These are phyloP conservation scores for Heteromeles arbutifolia DNA, from an alignment of 306 rosid genomes.

Conservation along the genomic window DNA sequence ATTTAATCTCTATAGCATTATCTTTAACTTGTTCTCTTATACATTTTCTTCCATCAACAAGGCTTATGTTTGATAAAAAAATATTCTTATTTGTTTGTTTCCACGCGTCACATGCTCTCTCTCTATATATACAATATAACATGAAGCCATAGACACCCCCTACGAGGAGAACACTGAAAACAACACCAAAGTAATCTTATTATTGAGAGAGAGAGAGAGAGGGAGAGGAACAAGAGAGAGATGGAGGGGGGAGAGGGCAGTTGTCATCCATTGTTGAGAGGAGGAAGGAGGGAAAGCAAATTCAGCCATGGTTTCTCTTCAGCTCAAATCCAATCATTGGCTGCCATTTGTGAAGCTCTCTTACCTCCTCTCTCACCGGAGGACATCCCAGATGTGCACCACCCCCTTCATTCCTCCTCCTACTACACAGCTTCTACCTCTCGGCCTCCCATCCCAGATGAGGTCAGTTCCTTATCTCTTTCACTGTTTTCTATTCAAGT, in stretches of 20 bases:
- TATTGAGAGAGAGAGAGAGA: neutral
- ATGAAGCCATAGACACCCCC: neutral
- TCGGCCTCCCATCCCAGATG: constrained; percentile 59
- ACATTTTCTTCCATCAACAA: no score
- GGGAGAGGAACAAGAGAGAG: neutral
- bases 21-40: no score
- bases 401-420: constrained; percentile 27
- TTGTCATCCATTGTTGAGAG: constrained; percentile 49
- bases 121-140: neutral
- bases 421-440: constrained; percentile 57
- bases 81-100: neutral
- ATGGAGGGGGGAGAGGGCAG: constrained; percentile 23
- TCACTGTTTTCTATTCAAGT: neutral
- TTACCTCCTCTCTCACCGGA: constrained; percentile 48
- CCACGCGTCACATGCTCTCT: neutral
- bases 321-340: constrained; percentile 46
- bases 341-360: constrained; percentile 68
- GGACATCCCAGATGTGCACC: constrained; percentile 5
- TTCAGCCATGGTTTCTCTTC: constrained; percentile 61
- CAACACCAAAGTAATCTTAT: neutral
- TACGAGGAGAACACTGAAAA: neutral
- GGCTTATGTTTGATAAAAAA: no score
- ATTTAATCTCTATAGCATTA: fast-evolving
- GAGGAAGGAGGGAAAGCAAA: constrained; percentile 29
- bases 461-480: constrained; percentile 31